A percentile compares a stretch with the other conserved stretches of the same genome.
These are phyloP conservation scores for Erythrophleum fordii DNA, from an alignment of 306 rosid species.

Conservation along the genomic window DNA sequence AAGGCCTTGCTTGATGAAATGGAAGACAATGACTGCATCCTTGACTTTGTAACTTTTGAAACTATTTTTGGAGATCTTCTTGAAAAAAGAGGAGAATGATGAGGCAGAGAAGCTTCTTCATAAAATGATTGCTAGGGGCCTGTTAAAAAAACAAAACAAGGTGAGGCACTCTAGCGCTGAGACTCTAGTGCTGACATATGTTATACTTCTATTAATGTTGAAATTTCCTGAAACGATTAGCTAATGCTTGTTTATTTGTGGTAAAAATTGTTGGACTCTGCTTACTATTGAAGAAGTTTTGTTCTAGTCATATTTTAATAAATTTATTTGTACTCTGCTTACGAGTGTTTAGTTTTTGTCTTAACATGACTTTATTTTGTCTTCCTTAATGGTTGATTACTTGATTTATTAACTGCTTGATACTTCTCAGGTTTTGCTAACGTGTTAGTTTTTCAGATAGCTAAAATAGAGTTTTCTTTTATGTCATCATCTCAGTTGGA, in stretches of 20 bases:
- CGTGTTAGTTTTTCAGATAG: no score
- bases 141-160: conserved; percentile 17
- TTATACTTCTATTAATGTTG: background rate
- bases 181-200: background rate
- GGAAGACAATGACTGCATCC: background rate
- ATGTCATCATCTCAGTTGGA: no score
- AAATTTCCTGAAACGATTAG: conserved; percentile 5
- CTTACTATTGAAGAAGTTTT: conserved; percentile 14
- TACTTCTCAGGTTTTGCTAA: no score
- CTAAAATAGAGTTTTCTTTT: no score
- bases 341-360: no score
- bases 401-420: no score
- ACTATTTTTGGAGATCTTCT: background rate
- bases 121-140: conserved; percentile 26
- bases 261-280: background rate
- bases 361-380: no score
- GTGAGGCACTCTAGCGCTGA: conserved; percentile 28
- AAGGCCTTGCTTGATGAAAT: background rate
- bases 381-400: no score
- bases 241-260: conserved; percentile 18
- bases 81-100: background rate
- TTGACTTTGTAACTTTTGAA: background rate
- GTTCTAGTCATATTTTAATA: background rate
- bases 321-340: background rate
- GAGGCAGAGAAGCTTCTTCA: conserved; percentile 16